Base-by-base conservation (phyloP, 805 yeast species). In the Ogataea paraovalis region DNA sequence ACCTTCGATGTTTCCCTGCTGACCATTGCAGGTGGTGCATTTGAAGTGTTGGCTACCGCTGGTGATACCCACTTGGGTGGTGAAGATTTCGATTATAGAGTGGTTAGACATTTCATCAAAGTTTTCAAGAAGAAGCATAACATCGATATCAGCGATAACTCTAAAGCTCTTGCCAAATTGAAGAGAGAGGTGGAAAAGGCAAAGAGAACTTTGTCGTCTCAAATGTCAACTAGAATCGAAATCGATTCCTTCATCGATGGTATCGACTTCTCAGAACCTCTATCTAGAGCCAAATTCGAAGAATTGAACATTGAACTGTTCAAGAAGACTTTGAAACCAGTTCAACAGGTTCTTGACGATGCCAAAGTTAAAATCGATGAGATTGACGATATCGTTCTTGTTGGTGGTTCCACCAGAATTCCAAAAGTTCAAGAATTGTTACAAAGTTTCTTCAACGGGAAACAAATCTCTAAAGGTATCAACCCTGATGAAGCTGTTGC, bases 401-500 rank as follows among this genome's bases (percentile, higher is more conserved):
- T 92, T 66, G 99, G 99, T 79, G 99, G 99, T 73, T 92, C 99
- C 37, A 94, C 99, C 47, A 88, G 98, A 80, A 94, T 92, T 75
- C 99, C 98, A 74, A 94, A 90, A 80, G 92, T 92, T 60, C 98
- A 91, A 77, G 86, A 87, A 74, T 79, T 92, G 63, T 80, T 92
- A 59, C 96, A 92, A 74, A 79, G 85, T 56, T 90, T 73, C 80
- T 92, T 92, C 68, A 83, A 85, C 65, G 96, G 96, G 63, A 92
- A 94, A 80, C 90, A 90, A 74, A 92, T 96, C 57, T 88, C 96
- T 59, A 92, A 91, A 81, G 92, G 96, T 64, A 92, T 92, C 66
- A 92, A 92, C 78, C 98, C 99, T 55, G 99, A 92, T 75, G 99
- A 92, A 79, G 99, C 99, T 69, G 98, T 92, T 65, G 99, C 98